Evolutionary conservation across 768 basidiomycete species (phyloP).

Genomic region (Russula abietina): DNA sequence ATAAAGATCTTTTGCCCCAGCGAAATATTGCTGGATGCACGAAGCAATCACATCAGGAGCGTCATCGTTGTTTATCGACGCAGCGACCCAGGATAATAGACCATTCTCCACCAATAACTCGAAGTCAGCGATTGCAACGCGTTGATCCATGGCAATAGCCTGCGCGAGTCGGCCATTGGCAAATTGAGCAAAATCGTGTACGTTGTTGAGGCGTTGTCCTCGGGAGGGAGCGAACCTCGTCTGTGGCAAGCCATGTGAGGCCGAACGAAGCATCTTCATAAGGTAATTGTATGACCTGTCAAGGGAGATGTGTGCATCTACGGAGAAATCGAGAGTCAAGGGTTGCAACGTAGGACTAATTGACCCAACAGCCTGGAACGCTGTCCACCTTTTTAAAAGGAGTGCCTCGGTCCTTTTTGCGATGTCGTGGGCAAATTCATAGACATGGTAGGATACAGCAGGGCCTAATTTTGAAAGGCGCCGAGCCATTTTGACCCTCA

Average conservation of each 20-base stretch:
- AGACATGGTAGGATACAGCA: slow-evolving; percentile 8
- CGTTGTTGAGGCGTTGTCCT: not conserved
- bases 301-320: slow-evolving; percentile 13
- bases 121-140: slow-evolving; percentile 12
- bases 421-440: not conserved
- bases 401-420: not conserved
- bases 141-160: not conserved
- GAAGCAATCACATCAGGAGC: slow-evolving; percentile 3
- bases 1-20: slow-evolving; percentile 2
- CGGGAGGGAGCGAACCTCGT: not conserved
- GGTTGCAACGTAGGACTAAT: not conserved
- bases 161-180: not conserved
- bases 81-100: slow-evolving; percentile 3
- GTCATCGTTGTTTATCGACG: not conserved
- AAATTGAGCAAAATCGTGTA: slow-evolving; percentile 2
- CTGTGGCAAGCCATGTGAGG: not conserved
- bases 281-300: slow-evolving; percentile 2
- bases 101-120: slow-evolving; percentile 10
- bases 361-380: not conserved
- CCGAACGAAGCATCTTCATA: not conserved
- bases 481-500: slow-evolving; percentile 30
- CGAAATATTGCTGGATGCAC: slow-evolving; percentile 14
- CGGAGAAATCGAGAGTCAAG: not conserved
- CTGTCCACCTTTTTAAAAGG: slow-evolving; percentile 7
- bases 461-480: slow-evolving; percentile 22